phyloP scores from a whole-genome alignment of 2,329 filamentous ascomycete genomes.

The Botrytis medusae region DNA sequence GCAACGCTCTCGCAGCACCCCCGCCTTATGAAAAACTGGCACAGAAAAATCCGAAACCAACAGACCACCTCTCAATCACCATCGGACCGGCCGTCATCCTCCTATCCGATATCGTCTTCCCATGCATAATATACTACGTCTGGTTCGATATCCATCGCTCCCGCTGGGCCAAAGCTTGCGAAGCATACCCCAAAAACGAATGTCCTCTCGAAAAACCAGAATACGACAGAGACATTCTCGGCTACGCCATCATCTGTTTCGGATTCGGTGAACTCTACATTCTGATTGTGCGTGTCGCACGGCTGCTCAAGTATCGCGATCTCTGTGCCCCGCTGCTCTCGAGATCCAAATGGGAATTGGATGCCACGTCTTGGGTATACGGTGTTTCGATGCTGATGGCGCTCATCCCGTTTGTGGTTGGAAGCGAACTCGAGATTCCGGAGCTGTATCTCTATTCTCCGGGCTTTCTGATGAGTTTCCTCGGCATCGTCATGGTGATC shows the following conservation, averaged over 20 bases:
- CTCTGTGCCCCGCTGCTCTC: constrained; percentile 31
- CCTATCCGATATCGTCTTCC: constrained; percentile 31
- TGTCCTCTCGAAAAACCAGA: constrained; percentile 28
- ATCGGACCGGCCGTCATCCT: constrained; percentile 31
- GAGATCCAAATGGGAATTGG: constrained; percentile 30
- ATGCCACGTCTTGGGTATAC: constrained; percentile 33
- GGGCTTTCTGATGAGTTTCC: constrained; percentile 82
- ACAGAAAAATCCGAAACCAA: constrained; percentile 30
- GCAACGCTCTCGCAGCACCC: neutral
- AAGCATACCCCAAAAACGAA: constrained; percentile 13
- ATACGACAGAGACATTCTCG: constrained; percentile 29
- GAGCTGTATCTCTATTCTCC: constrained; percentile 51
- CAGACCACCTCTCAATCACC: constrained; percentile 32
- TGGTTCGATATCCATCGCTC: constrained; percentile 22
- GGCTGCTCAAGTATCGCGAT: constrained; percentile 26
- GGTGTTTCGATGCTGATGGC: constrained; percentile 31
- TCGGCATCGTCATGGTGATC: constrained; percentile 74
- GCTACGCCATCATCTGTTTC: constrained; percentile 30
- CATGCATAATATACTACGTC: constrained; percentile 32
- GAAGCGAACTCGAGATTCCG: constrained; percentile 26
- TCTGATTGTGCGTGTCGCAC: constrained; percentile 25
- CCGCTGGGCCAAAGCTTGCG: constrained; percentile 25
- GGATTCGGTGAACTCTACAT: constrained; percentile 32
- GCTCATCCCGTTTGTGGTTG: constrained; percentile 31
- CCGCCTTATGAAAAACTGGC: constrained; percentile 30